Base-by-base conservation (phyloP, 2,329 filamentous ascomycete species). In the Fusarium paranaense region DNA sequence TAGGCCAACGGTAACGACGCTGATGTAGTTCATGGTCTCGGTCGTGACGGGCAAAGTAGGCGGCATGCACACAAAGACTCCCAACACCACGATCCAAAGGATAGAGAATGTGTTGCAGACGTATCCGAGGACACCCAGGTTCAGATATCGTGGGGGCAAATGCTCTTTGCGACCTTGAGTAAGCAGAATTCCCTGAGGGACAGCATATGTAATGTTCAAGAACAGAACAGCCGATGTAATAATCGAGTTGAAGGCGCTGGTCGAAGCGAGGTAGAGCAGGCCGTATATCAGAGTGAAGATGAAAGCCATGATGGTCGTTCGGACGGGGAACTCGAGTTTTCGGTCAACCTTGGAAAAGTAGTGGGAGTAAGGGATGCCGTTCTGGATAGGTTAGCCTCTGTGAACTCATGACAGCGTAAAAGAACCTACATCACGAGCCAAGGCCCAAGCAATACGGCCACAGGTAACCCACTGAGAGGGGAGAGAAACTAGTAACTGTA, bases 171-270 rank as follows among this genome's bases (percentile, higher is more conserved):
- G 45, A 3, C 64, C 68, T 6, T 67, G 68, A 8, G 38, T 40
- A 1, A 70, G 45, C 3, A 70, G 40, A 7, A 70, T 70, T 8
- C 64, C 65, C 37, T 70, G 68, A 9, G 68, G 68, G 25, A 70
- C 68, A 18, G 64, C 57, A 6, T 70, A 70, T 0, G 68, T 64
- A 14, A 70, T 70, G 27, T 70, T 70, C 3, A 70, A 4, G 9
- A 70, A 70, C 6, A 70, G 18, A 4, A 67, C 64, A 5, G 68
- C 68, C 18, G 68, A 70, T 7, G 64, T 70, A 27, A 70, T 38
- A 14, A 70, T 70, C 7, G 68, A 70, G 38, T 70, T 70, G 56
- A 70, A 70, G 11, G 68, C 68, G 18, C 61, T 70, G 8, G 60
- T 70, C 0, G 68, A 70, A 18, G 64, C 68, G 6, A 70, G 64